Conservation (phyloP, 768 basidiomycete species). For the Daedaleopsis nitida region DNA sequence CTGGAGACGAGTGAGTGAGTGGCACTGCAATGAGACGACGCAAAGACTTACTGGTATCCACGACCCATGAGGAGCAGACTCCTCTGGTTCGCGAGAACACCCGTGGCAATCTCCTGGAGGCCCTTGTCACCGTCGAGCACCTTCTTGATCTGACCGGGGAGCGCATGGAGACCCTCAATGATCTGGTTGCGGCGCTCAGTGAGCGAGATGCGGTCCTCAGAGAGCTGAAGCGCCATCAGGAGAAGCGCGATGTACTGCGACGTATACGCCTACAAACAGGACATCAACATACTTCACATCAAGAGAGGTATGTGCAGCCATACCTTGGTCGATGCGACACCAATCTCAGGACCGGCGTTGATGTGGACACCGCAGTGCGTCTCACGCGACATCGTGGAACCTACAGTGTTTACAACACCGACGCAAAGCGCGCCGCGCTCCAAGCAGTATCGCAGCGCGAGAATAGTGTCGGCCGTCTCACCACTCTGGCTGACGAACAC, state of each 20-base stretch:
- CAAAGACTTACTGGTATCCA: conserved; percentile 81
- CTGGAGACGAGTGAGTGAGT: conserved; percentile 32
- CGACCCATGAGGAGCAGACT: conserved; percentile 95
- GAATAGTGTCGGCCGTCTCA: conserved; percentile 97
- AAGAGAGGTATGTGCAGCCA: conserved; percentile 2
- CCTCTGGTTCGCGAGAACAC: conserved; percentile 74
- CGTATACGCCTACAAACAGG: conserved; percentile 76
- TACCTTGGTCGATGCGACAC: conserved; percentile 98
- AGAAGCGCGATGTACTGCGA: conserved; percentile 98
- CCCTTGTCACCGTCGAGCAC: conserved; percentile 78
- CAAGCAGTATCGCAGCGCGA: conserved; percentile 93
- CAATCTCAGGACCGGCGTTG: conserved; percentile 98
- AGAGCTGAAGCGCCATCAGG: conserved; percentile 98
- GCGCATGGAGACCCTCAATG: conserved; percentile 88
- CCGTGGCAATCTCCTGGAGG: conserved; percentile 83
- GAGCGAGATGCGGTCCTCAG: conserved; percentile 95
- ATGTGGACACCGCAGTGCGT: conserved; percentile 99
- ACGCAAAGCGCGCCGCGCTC: conserved; percentile 96
- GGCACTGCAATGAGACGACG: background rate
- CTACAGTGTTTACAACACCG: conserved; percentile 98
- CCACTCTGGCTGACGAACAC: conserved; percentile 97
- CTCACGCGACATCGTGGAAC: conserved; percentile 96
- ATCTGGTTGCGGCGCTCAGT: conserved; percentile 89
- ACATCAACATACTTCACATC: background rate
- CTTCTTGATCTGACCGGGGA: conserved; percentile 86